A percentile compares a stretch with the other conserved stretches of the same genome.
phyloP scores from a whole-genome alignment of 2,329 filamentous ascomycete species.

The Mycosphaerella sp. region DNA sequence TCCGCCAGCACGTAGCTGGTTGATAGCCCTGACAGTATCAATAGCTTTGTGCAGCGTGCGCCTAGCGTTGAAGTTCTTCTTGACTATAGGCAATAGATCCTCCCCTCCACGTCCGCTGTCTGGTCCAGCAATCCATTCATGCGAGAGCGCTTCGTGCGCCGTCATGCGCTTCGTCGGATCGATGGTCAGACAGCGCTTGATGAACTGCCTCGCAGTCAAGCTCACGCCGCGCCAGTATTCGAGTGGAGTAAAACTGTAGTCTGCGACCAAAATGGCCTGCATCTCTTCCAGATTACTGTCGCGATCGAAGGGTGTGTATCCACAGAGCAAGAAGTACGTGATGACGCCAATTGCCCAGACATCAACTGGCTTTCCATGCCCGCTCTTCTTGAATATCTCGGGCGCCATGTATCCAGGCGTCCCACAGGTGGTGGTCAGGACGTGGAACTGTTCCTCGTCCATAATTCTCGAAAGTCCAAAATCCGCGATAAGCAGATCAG shows the following conservation, averaged over 20 bases:
- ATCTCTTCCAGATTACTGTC: constrained; percentile 98
- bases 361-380: constrained; percentile 96
- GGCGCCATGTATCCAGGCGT: constrained; percentile 99
- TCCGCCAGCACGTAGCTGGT: constrained; percentile 57
- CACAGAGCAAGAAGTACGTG: constrained; percentile 95
- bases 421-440: constrained; percentile 93
- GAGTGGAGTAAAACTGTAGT: constrained; percentile 88
- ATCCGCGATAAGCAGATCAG: constrained; percentile 92
- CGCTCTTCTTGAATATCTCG: constrained; percentile 98
- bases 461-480: constrained; percentile 95
- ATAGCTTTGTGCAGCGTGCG: constrained; percentile 61
- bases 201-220: constrained; percentile 77
- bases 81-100: constrained; percentile 58
- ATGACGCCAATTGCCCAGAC: constrained; percentile 98
- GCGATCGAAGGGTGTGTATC: constrained; percentile 96
- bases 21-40: constrained; percentile 61
- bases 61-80: constrained; percentile 64
- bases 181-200: constrained; percentile 83
- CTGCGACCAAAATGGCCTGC: constrained; percentile 94
- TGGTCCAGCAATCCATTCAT: constrained; percentile 58
- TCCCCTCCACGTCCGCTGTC: constrained; percentile 43
- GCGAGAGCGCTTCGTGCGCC: constrained; percentile 66
- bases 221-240: constrained; percentile 98
- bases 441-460: constrained; percentile 98
- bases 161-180: constrained; percentile 85